Base-by-base conservation (phyloP, 108 stramenopile genomes). In the Fistulifera pelliculosa region DNA sequence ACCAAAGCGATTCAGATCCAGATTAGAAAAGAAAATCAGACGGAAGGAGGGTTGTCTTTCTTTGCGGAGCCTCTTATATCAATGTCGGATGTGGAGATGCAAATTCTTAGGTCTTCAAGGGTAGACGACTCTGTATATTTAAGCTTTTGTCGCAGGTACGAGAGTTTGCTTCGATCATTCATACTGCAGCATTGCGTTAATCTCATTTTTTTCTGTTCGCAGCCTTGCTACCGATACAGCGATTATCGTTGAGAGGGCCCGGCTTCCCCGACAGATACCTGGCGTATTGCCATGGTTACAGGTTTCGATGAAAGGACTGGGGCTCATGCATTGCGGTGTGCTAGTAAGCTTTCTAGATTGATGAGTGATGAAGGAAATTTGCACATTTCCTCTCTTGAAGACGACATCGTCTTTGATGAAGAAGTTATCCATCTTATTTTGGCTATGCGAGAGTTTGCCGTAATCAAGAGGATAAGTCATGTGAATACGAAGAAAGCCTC, bases 41-140 rank as follows among this genome's bases (percentile, higher is more conserved):
- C 31, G 31, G 8, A 35, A 35, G 31, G 8, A 35, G 31, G 31
- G 21, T 52, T 39, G 48, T 42, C 49, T 22, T 39, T 69, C 8
- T 47, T 55, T 41, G 67, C 56, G 12, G 71, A 77, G 41, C 76
- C 76, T 19, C 54, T 77, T 31, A 52, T 70, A 44, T 57, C 68
- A 14, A 24, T 77, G n/a, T 10, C 27, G 21, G 71, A 69, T 31
- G 49, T 77, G 6, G 49, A 69, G 42, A 27, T 16, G 35, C 76
- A 73, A 31, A 31, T 77, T 42, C 58, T 77, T n/a, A 56, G 64
- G 28, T 27, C 68, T 12, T 25, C 31, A 25, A 15, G 41, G 17
- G 26, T 47, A 17, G 38, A 28, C 7, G 24, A 70, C 38, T 51
- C 50, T 2, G 13, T 13, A 17, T 77, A 73, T 49, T 16, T 44